A percentile compares a stretch with the other conserved stretches of the same genome.
Conservation (phyloP, 352 stramenopile genomes). For the Pythium diclinum region DNA sequence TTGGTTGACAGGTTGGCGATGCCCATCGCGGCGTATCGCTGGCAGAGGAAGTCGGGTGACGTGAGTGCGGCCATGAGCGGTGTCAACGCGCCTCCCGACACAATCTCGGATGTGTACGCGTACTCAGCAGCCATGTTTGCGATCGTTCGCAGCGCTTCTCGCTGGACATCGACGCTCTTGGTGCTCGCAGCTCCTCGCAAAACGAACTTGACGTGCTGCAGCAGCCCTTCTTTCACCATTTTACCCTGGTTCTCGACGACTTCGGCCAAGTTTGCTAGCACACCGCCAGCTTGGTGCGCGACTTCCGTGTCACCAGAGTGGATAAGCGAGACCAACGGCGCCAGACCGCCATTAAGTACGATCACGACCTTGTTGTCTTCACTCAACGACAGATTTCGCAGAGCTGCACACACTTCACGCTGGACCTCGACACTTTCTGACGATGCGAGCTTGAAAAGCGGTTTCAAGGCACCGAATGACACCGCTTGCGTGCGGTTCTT, state of each 20-base stretch:
- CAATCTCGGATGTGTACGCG: conserved; percentile 91
- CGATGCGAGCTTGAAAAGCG: conserved; percentile 84
- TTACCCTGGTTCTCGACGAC: conserved; percentile 92
- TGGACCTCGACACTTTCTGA: conserved; percentile 91
- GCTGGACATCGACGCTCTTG: conserved; percentile 92
- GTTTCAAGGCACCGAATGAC: conserved; percentile 88
- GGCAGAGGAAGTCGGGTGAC: conserved; percentile 90
- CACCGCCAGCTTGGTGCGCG: conserved; percentile 86
- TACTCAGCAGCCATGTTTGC: conserved; percentile 96
- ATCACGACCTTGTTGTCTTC: conserved; percentile 93
- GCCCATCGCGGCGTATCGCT: conserved; percentile 94
- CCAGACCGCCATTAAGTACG: conserved; percentile 77
- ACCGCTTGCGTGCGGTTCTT: conserved; percentile 92
- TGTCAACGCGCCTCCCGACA: conserved; percentile 85
- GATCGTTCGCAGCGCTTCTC: conserved; percentile 92
- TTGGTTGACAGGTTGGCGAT: conserved; percentile 95
- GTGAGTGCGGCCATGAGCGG: conserved; percentile 88
- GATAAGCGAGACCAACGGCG: conserved; percentile 84
- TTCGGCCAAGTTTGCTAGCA: conserved; percentile 93
- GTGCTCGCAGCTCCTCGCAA: conserved; percentile 39
- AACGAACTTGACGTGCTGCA: conserved; percentile 96
- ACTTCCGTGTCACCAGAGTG: conserved; percentile 90
- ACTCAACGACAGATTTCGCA: conserved; percentile 90
- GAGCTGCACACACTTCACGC: conserved; percentile 88
- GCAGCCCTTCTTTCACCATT: conserved; percentile 93